Conservation (phyloP, 2,329 filamentous ascomycete species). For the Apiospora arundinis region DNA sequence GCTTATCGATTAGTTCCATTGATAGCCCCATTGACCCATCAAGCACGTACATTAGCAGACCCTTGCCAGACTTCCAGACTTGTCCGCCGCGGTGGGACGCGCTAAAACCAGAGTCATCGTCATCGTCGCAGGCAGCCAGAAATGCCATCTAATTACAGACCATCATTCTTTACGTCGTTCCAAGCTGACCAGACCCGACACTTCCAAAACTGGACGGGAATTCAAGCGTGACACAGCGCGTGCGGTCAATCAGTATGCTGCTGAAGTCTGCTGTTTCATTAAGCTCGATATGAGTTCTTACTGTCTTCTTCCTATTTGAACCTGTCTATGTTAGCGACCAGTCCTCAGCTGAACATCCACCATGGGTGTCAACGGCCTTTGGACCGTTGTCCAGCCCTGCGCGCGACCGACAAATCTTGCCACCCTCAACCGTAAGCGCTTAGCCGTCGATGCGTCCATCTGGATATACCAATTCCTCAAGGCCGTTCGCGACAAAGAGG, state of each 20-base stretch:
- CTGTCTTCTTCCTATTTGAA: neutral
- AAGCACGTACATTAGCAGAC: neutral
- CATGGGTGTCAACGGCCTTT: constrained; percentile 98
- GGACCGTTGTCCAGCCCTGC: constrained; percentile 94
- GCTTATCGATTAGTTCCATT: constrained; percentile 14
- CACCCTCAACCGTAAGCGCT: constrained; percentile 92
- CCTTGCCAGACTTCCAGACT: neutral
- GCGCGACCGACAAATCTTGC: constrained; percentile 95
- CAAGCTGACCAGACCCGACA: neutral
- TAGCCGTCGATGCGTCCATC: constrained; percentile 97
- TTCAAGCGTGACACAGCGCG: neutral
- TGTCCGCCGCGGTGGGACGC: constrained; percentile 17
- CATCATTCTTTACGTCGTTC: neutral
- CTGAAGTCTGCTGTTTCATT: neutral
- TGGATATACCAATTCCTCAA: constrained; percentile 99
- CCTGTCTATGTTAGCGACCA: neutral
- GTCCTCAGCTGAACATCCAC: constrained; percentile 27
- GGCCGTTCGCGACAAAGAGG: constrained; percentile 97
- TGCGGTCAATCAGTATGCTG: neutral
- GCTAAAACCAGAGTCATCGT: constrained; percentile 18
- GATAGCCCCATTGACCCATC: too few relatives aligned
- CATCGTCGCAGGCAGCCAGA: constrained; percentile 20
- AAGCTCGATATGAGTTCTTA: neutral
- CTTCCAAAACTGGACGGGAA: neutral
- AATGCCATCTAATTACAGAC: constrained; percentile 11